Evolutionary conservation across 2,329 filamentous ascomycete genomes (phyloP).

Genomic region (Penicillium frequentans): DNA sequence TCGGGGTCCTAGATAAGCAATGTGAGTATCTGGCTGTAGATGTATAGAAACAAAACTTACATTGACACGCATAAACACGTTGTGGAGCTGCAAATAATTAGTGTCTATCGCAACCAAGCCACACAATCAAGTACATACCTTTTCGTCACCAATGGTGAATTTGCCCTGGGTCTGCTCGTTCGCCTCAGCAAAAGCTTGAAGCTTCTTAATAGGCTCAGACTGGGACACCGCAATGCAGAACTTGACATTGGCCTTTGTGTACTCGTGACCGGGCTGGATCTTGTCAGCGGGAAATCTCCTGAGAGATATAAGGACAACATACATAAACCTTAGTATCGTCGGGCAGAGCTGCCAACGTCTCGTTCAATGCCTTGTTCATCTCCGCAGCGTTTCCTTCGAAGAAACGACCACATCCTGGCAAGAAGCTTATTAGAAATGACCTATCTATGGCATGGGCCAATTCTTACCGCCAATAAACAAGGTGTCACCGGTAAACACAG

Average conservation of each 20-base stretch:
- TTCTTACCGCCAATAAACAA: constrained; percentile 81
- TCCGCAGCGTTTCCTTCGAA: constrained; percentile 88
- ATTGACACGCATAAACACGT: constrained; percentile 90
- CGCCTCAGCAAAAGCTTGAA: constrained; percentile 72
- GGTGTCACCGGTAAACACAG: constrained; percentile 94
- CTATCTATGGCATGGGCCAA: background rate
- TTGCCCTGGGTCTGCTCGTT: constrained; percentile 90
- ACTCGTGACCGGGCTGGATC: constrained; percentile 84
- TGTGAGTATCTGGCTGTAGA: constrained; percentile 9
- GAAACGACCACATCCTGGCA: constrained; percentile 82
- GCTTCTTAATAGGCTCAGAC: constrained; percentile 71
- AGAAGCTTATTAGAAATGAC: background rate
- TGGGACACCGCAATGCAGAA: constrained; percentile 77
- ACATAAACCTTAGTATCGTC: constrained; percentile 92
- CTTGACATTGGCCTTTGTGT: constrained; percentile 94
- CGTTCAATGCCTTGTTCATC: constrained; percentile 92
- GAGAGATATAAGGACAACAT: constrained; percentile 36
- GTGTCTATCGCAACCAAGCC: background rate
- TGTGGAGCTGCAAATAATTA: constrained; percentile 67
- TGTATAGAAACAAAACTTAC: constrained; percentile 50
- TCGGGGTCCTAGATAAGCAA: constrained; percentile 63
- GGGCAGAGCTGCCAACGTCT: constrained; percentile 75
- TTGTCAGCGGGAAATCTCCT: constrained; percentile 3
- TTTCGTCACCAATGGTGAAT: constrained; percentile 96
- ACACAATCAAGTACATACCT: constrained; percentile 57